Conservation (phyloP, 129 eudicot species). For the Centella asiatica region DNA sequence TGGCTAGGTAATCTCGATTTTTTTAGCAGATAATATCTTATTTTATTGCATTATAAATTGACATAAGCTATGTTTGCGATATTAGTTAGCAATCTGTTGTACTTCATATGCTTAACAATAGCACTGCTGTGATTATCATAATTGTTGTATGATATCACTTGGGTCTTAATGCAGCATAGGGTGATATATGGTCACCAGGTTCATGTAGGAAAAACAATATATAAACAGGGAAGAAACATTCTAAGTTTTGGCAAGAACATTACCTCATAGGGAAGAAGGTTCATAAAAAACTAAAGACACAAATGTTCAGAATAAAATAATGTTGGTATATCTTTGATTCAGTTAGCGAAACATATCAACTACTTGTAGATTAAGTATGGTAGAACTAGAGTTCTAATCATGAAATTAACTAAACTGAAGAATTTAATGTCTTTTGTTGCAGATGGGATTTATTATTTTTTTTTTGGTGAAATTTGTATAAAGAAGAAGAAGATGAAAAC, state of each 20-base stretch:
- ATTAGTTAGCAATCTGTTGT: background rate
- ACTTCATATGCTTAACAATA: background rate
- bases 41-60: background rate
- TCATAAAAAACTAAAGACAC: background rate
- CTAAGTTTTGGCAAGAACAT: background rate
- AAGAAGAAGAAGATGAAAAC: too few species aligned
- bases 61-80: background rate
- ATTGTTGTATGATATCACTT: background rate
- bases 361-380: background rate
- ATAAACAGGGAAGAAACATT: background rate
- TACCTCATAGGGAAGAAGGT: background rate
- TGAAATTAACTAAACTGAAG: too few species aligned
- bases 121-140: background rate
- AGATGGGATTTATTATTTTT: too few species aligned
- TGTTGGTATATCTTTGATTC: background rate
- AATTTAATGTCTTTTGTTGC: too few species aligned
- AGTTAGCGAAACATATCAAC: background rate
- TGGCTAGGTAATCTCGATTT: conserved; percentile 40
- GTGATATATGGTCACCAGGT: background rate
- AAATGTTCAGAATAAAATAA: too few species aligned
- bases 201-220: background rate
- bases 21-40: background rate
- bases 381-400: too few species aligned
- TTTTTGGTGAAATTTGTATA: too few species aligned
- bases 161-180: too few species aligned